Base-by-base conservation (phyloP, 768 basidiomycete species). In the Coprinellus micaceus region DNA sequence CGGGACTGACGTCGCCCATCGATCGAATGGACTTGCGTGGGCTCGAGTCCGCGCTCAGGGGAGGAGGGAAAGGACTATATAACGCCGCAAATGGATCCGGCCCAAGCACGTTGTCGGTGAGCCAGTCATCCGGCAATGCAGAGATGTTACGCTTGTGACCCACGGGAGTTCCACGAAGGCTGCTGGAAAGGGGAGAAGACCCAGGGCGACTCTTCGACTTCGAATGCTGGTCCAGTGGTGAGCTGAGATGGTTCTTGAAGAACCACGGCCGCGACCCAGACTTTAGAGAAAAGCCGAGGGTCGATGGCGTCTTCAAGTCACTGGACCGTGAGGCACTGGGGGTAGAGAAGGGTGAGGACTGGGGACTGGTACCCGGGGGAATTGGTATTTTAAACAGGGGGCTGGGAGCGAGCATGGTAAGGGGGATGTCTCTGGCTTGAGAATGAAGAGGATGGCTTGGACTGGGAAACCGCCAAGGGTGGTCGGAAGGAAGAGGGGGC, bases 401-500 rank as follows among this genome's bases (percentile, higher is more conserved):
- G 59, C 82, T 87, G 10, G 74, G 69, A 19, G 75, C 77, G 26
- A 89, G 73, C 79, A 86, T 82, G 53, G 81, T 79, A 43, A 91
- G 72, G 28, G 85, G 85, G 17, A 88, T 64, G 55, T 89, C 85
- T 33, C 82, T 80, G 15, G 82, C 77, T 37, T 71, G 77, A 17
- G 82, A 84, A 67, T 89, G 85, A 40, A 90, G 70, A 1, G 88
- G 88, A 63, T 91, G 88, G 55, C 85, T 88, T 11, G 88, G 88
- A 63, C 88, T 91, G 7, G 86, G 83, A 64, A 84, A 89, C 36
- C 87, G 82, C 89, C 89, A 91, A 2, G 89, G 89, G 58, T 90
- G 89, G 62, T 89, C 85, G 17, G 85, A 88, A 5, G 88, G 87
- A 22, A 86, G 80, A 10, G 82, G 85, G 0, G 85, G 81, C 17